These are phyloP conservation scores for Magnusiomyces starmeri DNA, from an alignment of 1,139 yeast genomes.

Conservation along the genomic window DNA sequence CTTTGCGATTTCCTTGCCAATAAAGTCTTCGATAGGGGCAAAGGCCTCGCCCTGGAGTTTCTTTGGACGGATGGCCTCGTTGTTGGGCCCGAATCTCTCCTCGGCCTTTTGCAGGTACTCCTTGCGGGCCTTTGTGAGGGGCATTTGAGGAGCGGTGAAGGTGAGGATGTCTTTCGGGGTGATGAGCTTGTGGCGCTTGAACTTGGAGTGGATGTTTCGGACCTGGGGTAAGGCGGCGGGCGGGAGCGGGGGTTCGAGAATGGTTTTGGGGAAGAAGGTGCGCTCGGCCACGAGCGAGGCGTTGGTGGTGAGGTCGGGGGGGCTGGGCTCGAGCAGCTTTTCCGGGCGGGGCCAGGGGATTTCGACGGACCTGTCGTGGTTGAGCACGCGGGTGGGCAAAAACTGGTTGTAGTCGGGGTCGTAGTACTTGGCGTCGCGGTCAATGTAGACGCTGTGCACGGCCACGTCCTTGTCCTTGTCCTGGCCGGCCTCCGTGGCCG, in stretches of 20 bases:
- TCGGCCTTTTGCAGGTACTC: conserved; percentile 9
- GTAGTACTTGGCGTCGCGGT: conserved; percentile 49
- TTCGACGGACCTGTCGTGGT: conserved; percentile 54
- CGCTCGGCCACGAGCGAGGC: conserved; percentile 59
- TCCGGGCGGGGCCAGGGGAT: conserved; percentile 88
- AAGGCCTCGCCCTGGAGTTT: conserved; percentile 46
- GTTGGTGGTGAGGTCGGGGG: conserved; percentile 43
- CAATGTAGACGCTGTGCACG: conserved; percentile 62
- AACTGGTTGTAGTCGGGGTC: conserved; percentile 68
- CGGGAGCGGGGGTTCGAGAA: conserved; percentile 66
- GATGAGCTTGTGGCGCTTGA: conserved; percentile 28
- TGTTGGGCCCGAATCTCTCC: neutral
- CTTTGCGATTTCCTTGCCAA: conserved; percentile 48
- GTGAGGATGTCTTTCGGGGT: conserved; percentile 16
- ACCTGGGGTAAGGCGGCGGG: conserved; percentile 55
- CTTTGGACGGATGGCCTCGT: conserved; percentile 15
- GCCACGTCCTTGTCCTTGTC: conserved; percentile 52
- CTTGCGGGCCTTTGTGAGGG: conserved; percentile 35
- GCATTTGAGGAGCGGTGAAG: conserved; percentile 58
- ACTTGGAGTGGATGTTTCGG: conserved; percentile 60
- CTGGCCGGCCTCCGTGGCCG: conserved; percentile 48
- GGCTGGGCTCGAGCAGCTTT: conserved; percentile 53
- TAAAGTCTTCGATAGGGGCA: conserved; percentile 57
- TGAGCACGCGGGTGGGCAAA: conserved; percentile 72
- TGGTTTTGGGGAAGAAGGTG: conserved; percentile 64